Evolutionary conservation across 768 basidiomycete species (phyloP), one percentile per base, ranked within the genome.

Genomic region (Flagelloscypha sp.): DNA sequence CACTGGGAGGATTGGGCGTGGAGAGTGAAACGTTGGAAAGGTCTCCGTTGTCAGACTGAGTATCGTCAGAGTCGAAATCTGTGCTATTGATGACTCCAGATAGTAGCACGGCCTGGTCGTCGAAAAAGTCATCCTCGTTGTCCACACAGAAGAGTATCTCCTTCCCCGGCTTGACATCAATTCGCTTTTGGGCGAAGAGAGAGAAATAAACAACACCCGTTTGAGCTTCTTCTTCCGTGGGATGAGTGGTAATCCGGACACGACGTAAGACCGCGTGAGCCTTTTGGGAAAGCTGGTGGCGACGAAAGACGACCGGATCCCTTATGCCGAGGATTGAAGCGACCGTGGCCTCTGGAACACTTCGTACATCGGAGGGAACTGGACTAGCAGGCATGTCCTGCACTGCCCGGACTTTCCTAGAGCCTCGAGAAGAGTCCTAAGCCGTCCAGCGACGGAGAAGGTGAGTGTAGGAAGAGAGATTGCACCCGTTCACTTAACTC

Each of bases 151-250:
- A 64, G 30, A 81, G 62, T 34, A 84, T 72, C 57, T 79, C 76
- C 55, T 79, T 79, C 38, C 80, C 80, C 9, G 79, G 74, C 49
- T 71, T 79, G 47, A 80, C 70, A 49, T 75, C 75, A 51, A 84
- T 76, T 41, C 74, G 61, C 61, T 84, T 84, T 47, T 70, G 68
- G 3, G 81, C 76, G 50, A 79, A 77, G 9, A 84, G 59, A 49
- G 67, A 72, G 50, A 79, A 84, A 52, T 69, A 72, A 24, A 70
- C 65, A 37, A 69, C 49, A 19, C 56, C 48, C 16, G 52, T 48
- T 13, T 54, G 53, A n/a, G 60, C 55, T 7, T 51, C 65, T 34
- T 64, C 65, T 35, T 66, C 67, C 36, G 48, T 54, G 7, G 68
- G 57, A 45, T 70, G 63, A 18, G 70, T 69, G 9, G 66, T 53